Evolutionary conservation across 2,329 filamentous ascomycete species (phyloP), one percentile per base, ranked within the genome.

Genomic region (Fusarium proliferatum): DNA sequence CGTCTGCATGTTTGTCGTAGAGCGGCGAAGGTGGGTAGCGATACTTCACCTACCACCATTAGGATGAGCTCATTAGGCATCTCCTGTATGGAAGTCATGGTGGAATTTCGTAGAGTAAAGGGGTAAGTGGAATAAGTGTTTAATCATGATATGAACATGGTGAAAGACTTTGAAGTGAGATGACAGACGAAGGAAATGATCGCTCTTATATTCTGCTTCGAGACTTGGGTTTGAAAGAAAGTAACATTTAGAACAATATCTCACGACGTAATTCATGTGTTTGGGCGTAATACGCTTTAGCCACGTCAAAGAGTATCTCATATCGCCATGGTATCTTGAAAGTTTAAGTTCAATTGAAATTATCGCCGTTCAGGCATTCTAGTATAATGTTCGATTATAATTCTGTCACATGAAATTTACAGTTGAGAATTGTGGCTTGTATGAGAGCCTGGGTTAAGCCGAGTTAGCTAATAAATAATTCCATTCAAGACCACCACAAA

Each of bases 231-330:
- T 33, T 33, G 30, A 33, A 33, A 5, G 30, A 30, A 30, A 30
- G 9, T 10, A 16, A 17, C 3, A 9, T 51, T 13, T 4, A 5
- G 3, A 4, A 9, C 4, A 10, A 33, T 6, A 17, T 12, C 5
- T 15, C 21, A 16, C 30, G 9, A 9, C 12, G 4, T 51, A 17
- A 36, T 52, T 8, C 6, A 26, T 17, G 9, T 17, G 6, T 36
- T 9, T 15, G 5, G 30, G n/a, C 30, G 12, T 19, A 10, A 1
- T 19, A 17, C 8, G 2, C 16, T 4, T 36, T 16, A 6, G 2
- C 16, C n/a, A n/a, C 4, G 5, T 5, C 15, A n/a, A n/a, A n/a
- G 4, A 9, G 7, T 51, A 33, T 11, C n/a, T 6, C 23, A 10
- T 33, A 8, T 19, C 9, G 12, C 30, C 17, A 9, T 23, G 8